Percentiles rank a stretch among this genome's conserved stretches.
Evolutionary conservation across 176 grass and related monocot species (phyloP).

Genomic region (Musa troglodytarum): DNA sequence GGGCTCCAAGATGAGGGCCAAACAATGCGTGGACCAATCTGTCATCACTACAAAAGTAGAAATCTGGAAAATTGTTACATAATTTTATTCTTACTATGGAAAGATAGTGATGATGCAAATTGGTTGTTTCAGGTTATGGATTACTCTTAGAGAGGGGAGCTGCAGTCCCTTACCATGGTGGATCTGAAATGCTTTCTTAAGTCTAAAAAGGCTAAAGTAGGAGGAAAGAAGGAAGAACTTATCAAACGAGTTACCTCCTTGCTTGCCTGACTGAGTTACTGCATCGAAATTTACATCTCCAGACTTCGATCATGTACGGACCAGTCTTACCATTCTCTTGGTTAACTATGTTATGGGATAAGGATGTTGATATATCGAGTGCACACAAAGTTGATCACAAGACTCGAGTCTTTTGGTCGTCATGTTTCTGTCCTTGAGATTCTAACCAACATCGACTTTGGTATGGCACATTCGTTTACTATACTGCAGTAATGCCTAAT

Average conservation of each 20-base stretch:
- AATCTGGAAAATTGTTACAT: not conserved
- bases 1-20: conserved; percentile 24
- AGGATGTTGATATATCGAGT: no score
- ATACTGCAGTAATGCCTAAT: no score
- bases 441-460: no score
- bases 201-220: conserved; percentile 58
- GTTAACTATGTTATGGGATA: no score
- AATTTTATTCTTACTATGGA: not conserved
- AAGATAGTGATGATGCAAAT: not conserved
- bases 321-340: no score
- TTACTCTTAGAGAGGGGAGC: conserved; percentile 40
- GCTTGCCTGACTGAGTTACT: conserved; percentile 12
- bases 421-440: no score
- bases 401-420: no score
- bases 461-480: no score
- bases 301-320: no score
- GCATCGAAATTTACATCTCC: no score
- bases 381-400: no score
- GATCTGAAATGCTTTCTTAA: conserved; percentile 71
- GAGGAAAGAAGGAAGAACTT: conserved; percentile 73
- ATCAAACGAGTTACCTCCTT: conserved; percentile 40
- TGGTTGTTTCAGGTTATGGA: conserved; percentile 44
- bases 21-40: conserved; percentile 28
- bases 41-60: conserved; percentile 22
- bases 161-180: conserved; percentile 52